phyloP scores from a whole-genome alignment of 2,329 filamentous ascomycete genomes.

The Rosellinia necatrix region DNA sequence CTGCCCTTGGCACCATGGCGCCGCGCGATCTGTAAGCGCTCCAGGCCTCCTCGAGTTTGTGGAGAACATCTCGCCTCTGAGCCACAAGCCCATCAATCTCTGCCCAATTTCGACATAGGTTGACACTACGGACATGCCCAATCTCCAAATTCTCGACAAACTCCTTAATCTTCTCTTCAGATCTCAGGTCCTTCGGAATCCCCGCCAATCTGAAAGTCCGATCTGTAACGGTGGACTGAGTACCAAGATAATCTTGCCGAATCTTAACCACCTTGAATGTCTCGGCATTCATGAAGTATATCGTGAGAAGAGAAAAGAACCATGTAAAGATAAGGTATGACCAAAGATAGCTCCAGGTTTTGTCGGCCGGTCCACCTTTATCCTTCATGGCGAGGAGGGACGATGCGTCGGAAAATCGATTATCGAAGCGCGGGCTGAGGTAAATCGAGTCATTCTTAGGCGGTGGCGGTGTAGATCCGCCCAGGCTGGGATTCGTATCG shows the following conservation, averaged over 20 bases:
- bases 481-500: slow-evolving; percentile 31
- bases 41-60: slow-evolving; percentile 82
- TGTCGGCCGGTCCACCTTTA: slow-evolving; percentile 30
- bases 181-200: slow-evolving; percentile 77
- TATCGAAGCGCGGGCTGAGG: slow-evolving; percentile 9
- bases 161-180: slow-evolving; percentile 81
- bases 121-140: slow-evolving; percentile 86
- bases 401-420: slow-evolving; percentile 1
- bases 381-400: slow-evolving; percentile 12
- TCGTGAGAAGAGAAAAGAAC: slow-evolving; percentile 79
- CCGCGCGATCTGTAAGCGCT: slow-evolving; percentile 71
- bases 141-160: slow-evolving; percentile 88
- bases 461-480: background rate
- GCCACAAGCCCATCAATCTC: slow-evolving; percentile 76
- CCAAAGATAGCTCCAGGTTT: slow-evolving; percentile 70
- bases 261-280: slow-evolving; percentile 84
- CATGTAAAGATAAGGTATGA: slow-evolving; percentile 95
- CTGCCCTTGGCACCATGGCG: slow-evolving; percentile 43
- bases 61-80: slow-evolving; percentile 66
- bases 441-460: background rate
- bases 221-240: slow-evolving; percentile 94
- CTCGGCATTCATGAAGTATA: slow-evolving; percentile 82
- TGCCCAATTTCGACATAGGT: slow-evolving; percentile 84
- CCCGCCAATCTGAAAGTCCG: slow-evolving; percentile 90
- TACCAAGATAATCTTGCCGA: slow-evolving; percentile 88